A percentile compares a stretch with the other conserved stretches of the same genome.
These are phyloP conservation scores for Blastobotrys parvus DNA, from an alignment of 805 yeast species.

Conservation along the genomic window DNA sequence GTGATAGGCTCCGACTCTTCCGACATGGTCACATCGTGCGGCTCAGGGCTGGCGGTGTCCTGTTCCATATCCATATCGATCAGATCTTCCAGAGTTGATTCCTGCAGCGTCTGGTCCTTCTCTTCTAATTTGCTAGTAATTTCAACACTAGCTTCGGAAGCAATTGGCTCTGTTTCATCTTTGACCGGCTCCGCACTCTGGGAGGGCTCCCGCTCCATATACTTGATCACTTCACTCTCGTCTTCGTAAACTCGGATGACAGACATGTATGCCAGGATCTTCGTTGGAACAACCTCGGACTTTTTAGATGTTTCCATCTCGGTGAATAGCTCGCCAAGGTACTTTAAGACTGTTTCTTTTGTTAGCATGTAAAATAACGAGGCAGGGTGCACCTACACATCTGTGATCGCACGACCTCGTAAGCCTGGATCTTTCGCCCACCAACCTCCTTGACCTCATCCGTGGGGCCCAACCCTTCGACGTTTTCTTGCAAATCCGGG, in stretches of 20 bases:
- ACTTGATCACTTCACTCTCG: too few species aligned
- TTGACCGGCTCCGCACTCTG: too few species aligned
- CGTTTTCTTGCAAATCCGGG: slow-evolving; percentile 9
- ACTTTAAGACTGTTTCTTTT: slow-evolving; percentile 41
- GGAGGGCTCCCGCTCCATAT: too few species aligned
- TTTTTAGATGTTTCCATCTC: slow-evolving; percentile 57
- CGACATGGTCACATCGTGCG: too few species aligned
- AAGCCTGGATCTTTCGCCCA: slow-evolving; percentile 70
- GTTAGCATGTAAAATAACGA: background rate
- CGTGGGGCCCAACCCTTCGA: slow-evolving; percentile 20
- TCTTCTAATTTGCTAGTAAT: background rate
- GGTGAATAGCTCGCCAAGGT: slow-evolving; percentile 58
- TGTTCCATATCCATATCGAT: background rate
- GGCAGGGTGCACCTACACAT: slow-evolving; percentile 35
- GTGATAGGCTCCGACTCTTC: too few species aligned
- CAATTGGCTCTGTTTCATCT: background rate
- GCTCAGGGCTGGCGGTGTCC: too few species aligned
- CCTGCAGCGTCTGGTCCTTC: background rate
- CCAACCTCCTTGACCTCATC: slow-evolving; percentile 64
- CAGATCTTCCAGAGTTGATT: background rate
- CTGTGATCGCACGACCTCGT: slow-evolving; percentile 71
- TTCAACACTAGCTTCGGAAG: too few species aligned
- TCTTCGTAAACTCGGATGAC: slow-evolving; percentile 37
- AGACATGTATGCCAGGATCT: slow-evolving; percentile 81
- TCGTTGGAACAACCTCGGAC: slow-evolving; percentile 69